Percentiles rank a stretch among this genome's conserved stretches.
phyloP scores from a whole-genome alignment of 2,329 filamentous ascomycete species.

The Cladophialophora exuberans region DNA sequence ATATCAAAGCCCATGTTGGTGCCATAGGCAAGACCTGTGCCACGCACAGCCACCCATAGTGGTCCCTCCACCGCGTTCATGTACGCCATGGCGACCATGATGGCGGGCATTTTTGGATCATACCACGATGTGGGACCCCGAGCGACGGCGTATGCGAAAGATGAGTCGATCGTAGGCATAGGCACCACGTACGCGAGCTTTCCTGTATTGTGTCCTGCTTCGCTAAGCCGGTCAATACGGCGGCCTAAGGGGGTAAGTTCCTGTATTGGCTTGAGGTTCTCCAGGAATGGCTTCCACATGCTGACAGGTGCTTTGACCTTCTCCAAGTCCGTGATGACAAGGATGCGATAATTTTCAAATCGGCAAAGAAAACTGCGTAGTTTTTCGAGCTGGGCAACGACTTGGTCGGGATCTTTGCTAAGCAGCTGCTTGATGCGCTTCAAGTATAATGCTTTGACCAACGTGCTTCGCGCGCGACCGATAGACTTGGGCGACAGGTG shows the following conservation, averaged over 20 bases:
- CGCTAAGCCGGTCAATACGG: conserved; percentile 71
- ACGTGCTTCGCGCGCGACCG: conserved; percentile 74
- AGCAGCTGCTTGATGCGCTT: conserved; percentile 83
- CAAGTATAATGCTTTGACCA: conserved; percentile 86
- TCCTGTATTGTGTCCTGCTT: conserved; percentile 75
- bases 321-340: conserved; percentile 79
- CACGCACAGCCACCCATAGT: conserved; percentile 89
- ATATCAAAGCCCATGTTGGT: conserved; percentile 76
- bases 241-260: conserved; percentile 72
- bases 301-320: conserved; percentile 76
- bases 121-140: conserved; percentile 74
- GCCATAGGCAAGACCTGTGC: conserved; percentile 91
- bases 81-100: conserved; percentile 87
- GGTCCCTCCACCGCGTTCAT: conserved; percentile 93
- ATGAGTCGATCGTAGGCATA: conserved; percentile 90
- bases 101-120: conserved; percentile 77
- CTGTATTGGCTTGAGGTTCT: conserved; percentile 55
- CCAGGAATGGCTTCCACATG: conserved; percentile 71
- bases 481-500: conserved; percentile 79
- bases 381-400: conserved; percentile 76
- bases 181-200: conserved; percentile 78
- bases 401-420: conserved; percentile 71
- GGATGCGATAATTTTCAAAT: conserved; percentile 80
- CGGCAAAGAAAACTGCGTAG: conserved; percentile 77
- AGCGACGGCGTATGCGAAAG: conserved; percentile 77